Conservation (phyloP, 441 rosid species). For the Syzygium syzygioides region DNA sequence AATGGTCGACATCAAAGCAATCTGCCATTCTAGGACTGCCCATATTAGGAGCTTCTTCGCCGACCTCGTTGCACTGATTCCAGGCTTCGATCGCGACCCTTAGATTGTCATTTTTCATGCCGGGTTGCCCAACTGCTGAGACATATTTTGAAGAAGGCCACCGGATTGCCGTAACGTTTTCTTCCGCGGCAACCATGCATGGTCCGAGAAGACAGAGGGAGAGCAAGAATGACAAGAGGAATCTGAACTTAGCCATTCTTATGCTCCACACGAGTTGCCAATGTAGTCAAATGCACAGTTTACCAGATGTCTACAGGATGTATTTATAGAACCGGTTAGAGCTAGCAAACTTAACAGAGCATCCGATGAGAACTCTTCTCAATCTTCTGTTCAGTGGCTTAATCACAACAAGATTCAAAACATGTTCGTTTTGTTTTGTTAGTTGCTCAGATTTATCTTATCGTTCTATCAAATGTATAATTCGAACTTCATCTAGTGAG, state of each 20-base stretch:
- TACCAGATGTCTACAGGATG: not conserved
- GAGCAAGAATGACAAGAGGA: not conserved
- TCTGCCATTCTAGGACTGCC: conserved; percentile 1
- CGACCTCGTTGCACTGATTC: conserved; percentile 1
- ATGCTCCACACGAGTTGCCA: not conserved
- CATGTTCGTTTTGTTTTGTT: not conserved
- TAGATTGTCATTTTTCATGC: not conserved
- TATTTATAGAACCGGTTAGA: not conserved
- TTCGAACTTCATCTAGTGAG: not conserved
- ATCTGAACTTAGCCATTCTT: not conserved
- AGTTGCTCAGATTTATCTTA: not conserved
- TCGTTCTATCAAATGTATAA: not conserved
- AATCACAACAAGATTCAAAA: not conserved
- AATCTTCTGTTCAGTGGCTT: not conserved
- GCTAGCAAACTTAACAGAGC: not conserved
- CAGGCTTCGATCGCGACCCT: not conserved
- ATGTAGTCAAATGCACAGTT: not conserved
- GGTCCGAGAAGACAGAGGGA: not conserved
- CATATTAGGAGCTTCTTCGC: not conserved
- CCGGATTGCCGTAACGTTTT: not conserved
- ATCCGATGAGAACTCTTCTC: not conserved
- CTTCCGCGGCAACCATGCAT: not conserved
- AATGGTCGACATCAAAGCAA: not conserved
- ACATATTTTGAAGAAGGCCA: not conserved
- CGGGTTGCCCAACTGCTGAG: not conserved